These are phyloP conservation scores for Uronychia setigera DNA, from an alignment of 73 alveolate genomes.

Conservation along the genomic window DNA sequence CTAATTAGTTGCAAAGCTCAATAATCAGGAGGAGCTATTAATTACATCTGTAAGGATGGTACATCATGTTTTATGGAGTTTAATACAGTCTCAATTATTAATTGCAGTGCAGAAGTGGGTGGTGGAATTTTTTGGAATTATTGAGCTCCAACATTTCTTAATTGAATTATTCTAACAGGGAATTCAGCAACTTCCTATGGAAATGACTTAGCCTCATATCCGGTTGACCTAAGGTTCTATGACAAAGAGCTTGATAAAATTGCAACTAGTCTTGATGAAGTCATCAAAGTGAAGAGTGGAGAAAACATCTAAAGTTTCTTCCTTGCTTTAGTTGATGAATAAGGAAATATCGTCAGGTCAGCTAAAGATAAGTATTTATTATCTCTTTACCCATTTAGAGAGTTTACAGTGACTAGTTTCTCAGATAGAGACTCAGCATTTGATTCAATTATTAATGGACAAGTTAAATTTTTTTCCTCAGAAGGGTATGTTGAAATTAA, in stretches of 20 bases:
- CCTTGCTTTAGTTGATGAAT: neutral
- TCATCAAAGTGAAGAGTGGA: neutral
- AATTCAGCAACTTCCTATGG: conserved; percentile 8
- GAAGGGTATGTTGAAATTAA: neutral
- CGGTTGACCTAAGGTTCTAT: neutral
- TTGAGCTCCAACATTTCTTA: neutral
- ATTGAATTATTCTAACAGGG: neutral
- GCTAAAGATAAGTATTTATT: neutral
- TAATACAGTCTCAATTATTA: too few relatives aligned
- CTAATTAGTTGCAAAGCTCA: too few relatives aligned
- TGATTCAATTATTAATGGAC: neutral
- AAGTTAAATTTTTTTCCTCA: neutral
- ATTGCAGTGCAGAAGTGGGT: conserved; percentile 1
- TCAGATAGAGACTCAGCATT: neutral
- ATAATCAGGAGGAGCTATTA: too few relatives aligned
- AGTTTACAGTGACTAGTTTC: neutral
- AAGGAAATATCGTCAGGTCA: neutral
- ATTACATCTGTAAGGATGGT: too few relatives aligned
- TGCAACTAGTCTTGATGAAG: neutral
- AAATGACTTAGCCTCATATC: neutral
- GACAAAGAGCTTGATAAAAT: neutral
- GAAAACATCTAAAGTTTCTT: neutral
- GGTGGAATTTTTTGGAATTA: conserved; percentile 14
- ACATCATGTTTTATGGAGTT: too few relatives aligned
- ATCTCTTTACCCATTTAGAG: neutral